phyloP scores from a whole-genome alignment of 768 basidiomycete genomes.

The Suillus hirtellus region DNA sequence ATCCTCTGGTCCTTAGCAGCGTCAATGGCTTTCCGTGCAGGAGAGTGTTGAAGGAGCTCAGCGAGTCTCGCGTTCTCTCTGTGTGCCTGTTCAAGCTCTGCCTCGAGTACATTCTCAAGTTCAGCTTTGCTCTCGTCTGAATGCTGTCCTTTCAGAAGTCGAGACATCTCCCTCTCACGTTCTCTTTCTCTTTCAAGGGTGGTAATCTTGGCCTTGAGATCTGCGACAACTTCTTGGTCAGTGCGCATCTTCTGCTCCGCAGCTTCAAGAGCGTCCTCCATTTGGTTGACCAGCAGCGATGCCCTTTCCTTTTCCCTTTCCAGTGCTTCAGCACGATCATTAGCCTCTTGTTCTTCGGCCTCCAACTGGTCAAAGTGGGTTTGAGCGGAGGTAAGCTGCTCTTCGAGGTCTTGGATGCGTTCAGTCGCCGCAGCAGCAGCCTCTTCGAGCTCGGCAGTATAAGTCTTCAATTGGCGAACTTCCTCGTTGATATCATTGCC shows the following conservation, averaged over 20 bases:
- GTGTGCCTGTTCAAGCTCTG: slow-evolving; percentile 75
- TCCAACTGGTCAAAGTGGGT: slow-evolving; percentile 47
- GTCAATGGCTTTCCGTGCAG: slow-evolving; percentile 75
- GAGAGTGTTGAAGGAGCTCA: slow-evolving; percentile 68
- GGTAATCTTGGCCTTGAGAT: slow-evolving; percentile 51
- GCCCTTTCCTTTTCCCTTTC: slow-evolving; percentile 54
- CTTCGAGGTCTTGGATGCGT: slow-evolving; percentile 57
- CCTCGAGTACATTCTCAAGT: slow-evolving; percentile 61
- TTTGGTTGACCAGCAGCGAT: slow-evolving; percentile 58
- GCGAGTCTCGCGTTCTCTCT: slow-evolving; percentile 72
- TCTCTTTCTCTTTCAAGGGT: slow-evolving; percentile 62
- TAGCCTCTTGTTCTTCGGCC: slow-evolving; percentile 46
- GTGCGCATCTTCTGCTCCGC: slow-evolving; percentile 69
- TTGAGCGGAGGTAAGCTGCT: slow-evolving; percentile 48
- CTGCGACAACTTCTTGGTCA: slow-evolving; percentile 55
- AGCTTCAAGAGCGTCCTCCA: slow-evolving; percentile 76
- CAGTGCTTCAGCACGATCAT: slow-evolving; percentile 50
- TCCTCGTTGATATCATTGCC: slow-evolving; percentile 33
- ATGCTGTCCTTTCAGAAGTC: slow-evolving; percentile 19
- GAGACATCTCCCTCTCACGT: slow-evolving; percentile 27
- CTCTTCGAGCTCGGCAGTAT: slow-evolving; percentile 61
- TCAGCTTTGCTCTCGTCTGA: slow-evolving; percentile 50
- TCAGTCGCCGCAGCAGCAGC: slow-evolving; percentile 53
- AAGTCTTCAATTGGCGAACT: slow-evolving; percentile 44
- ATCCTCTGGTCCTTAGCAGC: slow-evolving; percentile 76